phyloP scores from a whole-genome alignment of 164 flowering plant species.

The Aristolochia fimbriata region DNA sequence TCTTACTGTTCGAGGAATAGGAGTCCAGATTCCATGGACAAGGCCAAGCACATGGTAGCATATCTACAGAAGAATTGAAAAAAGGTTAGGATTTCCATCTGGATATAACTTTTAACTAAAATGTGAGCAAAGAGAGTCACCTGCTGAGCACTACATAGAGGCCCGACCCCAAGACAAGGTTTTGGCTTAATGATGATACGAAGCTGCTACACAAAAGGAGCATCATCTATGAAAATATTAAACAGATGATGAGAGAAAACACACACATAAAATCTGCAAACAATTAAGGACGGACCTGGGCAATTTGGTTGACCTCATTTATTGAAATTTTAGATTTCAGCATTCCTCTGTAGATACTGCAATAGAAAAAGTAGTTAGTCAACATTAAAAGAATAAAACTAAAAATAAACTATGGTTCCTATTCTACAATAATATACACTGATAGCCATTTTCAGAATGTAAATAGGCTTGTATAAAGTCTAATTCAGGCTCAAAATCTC shows the following conservation, averaged over 20 bases:
- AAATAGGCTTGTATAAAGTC: too few species aligned
- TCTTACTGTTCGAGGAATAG: conserved; percentile 74
- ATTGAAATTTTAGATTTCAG: conserved; percentile 73
- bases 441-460: too few species aligned
- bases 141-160: conserved; percentile 84
- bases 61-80: conserved; percentile 34
- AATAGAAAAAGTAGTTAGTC: conserved; percentile 5
- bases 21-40: conserved; percentile 98
- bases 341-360: conserved; percentile 73
- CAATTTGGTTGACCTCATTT: conserved; percentile 83
- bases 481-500: too few species aligned
- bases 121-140: conserved; percentile 19
- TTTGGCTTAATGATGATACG: conserved; percentile 85
- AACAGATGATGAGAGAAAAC: conserved; percentile 1
- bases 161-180: conserved; percentile 66
- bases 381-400: too few species aligned
- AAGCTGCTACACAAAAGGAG: conserved; percentile 40
- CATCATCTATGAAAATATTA: background rate
- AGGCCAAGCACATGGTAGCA: conserved; percentile 97
- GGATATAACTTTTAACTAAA: background rate
- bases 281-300: conserved; percentile 56
- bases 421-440: too few species aligned
- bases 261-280: background rate
- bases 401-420: too few species aligned
- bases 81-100: background rate